Base-by-base conservation (phyloP, 2,329 filamentous ascomycete species). In the Diaporthe sp. region DNA sequence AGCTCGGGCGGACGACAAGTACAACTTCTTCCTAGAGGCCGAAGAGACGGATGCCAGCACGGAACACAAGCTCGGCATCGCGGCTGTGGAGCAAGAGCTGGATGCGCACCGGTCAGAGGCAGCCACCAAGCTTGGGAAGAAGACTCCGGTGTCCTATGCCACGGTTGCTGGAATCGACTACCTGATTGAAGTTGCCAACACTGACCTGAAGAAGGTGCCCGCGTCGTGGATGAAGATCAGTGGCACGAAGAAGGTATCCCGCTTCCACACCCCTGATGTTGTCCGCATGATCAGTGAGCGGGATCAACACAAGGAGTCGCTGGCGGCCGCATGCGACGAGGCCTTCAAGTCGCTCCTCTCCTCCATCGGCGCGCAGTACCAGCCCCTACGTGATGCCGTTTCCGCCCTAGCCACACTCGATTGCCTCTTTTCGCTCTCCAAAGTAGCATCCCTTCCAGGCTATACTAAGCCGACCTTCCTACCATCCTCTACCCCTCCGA, bases 191-290 rank as follows among this genome's bases (percentile, higher is more conserved):
- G 94, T 99, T 8, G 89, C 94, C 78, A 98, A 98, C 83, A 84
- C 89, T 1, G 91, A 95, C 72, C 89, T 98, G 76, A 97, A 95
- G 82, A 92, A 93, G 74, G 95, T 99, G 0, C 97, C 97, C 0
- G 96, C 97, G 5, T 97, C 95, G 0, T 99, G 97, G 97, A 89
- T 91, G 78, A 98, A 99, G 84, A 94, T 98, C 80, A 97, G 94
- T 74, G 96, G 96, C 68, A 99, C 97, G 9, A 98, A 98, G 84
- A 95, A 95, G 80, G 86, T 96, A 7, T 96, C 95, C 0, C 93
- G 97, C 75, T 99, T 98, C 83, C 97, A 99, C 84, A 97, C 97
- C 0, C 97, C 97, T 6, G 94, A 98, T 79, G 95, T 98, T 34
- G 89, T 98, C 67, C 91, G 92, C 77, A 89, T 98, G 79, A 90